phyloP scores from a whole-genome alignment of 306 rosid genomes.

The Biancaea sappan region DNA sequence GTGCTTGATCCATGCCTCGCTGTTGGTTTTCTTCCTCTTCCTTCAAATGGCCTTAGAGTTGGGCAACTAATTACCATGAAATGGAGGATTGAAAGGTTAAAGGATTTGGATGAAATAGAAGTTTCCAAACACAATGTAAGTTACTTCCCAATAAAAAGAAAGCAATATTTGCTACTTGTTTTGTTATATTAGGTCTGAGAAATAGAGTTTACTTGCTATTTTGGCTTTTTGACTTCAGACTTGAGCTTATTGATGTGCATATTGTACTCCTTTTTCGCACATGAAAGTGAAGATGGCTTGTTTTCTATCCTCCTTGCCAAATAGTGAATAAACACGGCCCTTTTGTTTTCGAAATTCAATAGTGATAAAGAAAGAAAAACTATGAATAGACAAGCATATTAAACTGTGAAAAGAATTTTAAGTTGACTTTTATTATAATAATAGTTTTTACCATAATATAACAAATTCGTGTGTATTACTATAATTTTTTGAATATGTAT shows the following conservation, averaged over 20 bases:
- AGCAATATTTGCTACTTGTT: slow-evolving; percentile 13
- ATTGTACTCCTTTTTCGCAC: slow-evolving; percentile 20
- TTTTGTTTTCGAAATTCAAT: no score
- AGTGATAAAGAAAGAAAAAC: neutral
- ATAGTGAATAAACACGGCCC: no score
- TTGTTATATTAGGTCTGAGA: slow-evolving; percentile 4
- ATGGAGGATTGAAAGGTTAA: slow-evolving; percentile 96
- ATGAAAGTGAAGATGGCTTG: neutral
- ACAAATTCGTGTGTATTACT: no score
- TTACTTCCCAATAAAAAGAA: slow-evolving; percentile 24
- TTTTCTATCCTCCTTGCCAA: no score
- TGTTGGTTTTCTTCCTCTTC: slow-evolving; percentile 96
- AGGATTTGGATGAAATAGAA: slow-evolving; percentile 61
- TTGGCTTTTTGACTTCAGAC: slow-evolving; percentile 8
- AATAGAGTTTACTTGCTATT: neutral
- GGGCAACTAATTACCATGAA: slow-evolving; percentile 90
- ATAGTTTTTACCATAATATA: no score
- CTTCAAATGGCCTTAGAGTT: slow-evolving; percentile 82
- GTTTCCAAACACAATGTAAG: slow-evolving; percentile 65
- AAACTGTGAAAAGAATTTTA: neutral
- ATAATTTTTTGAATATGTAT: no score
- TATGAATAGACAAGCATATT: neutral
- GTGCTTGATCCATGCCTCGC: slow-evolving; percentile 95
- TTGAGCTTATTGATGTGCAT: slow-evolving; percentile 20
- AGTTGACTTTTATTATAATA: neutral